Evolutionary conservation across 2,329 filamentous ascomycete species (phyloP).

Genomic region (Sporothrix curviconia): DNA sequence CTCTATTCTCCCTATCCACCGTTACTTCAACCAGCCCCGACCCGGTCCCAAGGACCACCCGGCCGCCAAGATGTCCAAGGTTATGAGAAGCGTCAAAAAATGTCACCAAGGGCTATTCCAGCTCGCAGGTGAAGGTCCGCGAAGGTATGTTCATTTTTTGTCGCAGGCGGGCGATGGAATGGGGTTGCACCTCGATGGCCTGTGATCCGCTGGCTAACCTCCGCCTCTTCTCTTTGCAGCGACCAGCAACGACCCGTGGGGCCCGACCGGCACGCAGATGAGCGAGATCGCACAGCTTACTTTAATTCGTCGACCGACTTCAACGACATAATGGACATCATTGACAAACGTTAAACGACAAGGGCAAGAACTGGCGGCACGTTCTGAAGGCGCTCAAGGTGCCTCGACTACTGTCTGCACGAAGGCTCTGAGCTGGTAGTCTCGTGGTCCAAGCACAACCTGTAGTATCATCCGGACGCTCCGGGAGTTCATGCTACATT

Average conservation of each 20-base stretch:
- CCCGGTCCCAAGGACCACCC: constrained; percentile 14
- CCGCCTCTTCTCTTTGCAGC: constrained; percentile 50
- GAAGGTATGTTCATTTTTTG: constrained; percentile 62
- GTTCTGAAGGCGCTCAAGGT: constrained; percentile 97
- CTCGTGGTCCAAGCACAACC: constrained; percentile 95
- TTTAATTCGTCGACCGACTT: constrained; percentile 98
- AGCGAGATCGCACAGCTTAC: constrained; percentile 96
- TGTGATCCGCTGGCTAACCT: neutral
- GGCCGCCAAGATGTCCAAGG: constrained; percentile 73
- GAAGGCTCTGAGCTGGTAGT: constrained; percentile 95
- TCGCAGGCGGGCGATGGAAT: neutral
- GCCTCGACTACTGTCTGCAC: constrained; percentile 92
- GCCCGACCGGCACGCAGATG: constrained; percentile 96
- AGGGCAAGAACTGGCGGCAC: constrained; percentile 99
- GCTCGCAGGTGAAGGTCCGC: constrained; percentile 94
- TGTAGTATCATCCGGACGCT: constrained; percentile 98
- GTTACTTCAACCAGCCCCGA: neutral
- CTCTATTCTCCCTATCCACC: neutral
- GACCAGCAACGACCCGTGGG: constrained; percentile 98
- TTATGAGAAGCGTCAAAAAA: constrained; percentile 97
- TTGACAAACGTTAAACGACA: constrained; percentile 98
- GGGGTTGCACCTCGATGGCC: neutral
- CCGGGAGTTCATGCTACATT: constrained; percentile 91
- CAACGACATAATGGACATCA: constrained; percentile 99
- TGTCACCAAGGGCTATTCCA: constrained; percentile 97